Percentiles rank a stretch among this genome's conserved stretches.
Conservation (phyloP, 1,284 basidiomycete genomes). For the Ganoderma leucocontextum region DNA sequence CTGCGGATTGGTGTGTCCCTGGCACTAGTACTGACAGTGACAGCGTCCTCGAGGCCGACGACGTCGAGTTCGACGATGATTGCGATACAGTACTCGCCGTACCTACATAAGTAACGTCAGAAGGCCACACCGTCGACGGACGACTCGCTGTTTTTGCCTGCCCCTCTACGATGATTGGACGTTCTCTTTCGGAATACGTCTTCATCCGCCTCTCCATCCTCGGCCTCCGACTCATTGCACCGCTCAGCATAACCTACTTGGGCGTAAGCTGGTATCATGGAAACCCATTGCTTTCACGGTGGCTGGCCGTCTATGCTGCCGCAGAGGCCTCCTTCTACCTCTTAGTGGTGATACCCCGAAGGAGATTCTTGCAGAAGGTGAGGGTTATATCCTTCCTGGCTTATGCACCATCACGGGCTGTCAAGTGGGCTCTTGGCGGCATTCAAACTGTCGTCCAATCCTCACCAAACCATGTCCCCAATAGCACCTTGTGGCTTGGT, state of each 20-base stretch:
- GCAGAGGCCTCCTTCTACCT: slow-evolving; percentile 59
- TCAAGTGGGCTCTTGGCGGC: too few species aligned
- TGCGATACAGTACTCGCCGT: not conserved
- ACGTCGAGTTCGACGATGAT: slow-evolving; percentile 26
- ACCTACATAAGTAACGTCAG: slow-evolving; percentile 11
- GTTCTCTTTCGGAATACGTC: slow-evolving; percentile 57
- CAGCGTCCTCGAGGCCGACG: slow-evolving; percentile 19
- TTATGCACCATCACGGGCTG: not conserved
- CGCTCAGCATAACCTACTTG: slow-evolving; percentile 55
- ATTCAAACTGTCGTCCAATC: too few species aligned
- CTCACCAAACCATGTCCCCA: too few species aligned
- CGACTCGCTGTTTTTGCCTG: not conserved
- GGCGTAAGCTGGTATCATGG: slow-evolving; percentile 38
- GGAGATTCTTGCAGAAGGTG: slow-evolving; percentile 55
- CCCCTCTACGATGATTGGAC: slow-evolving; percentile 41
- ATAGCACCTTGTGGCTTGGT: not conserved
- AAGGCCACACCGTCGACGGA: not conserved
- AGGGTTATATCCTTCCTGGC: slow-evolving; percentile 26
- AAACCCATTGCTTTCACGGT: slow-evolving; percentile 41
- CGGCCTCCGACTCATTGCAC: slow-evolving; percentile 57
- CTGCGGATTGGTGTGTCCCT: not conserved
- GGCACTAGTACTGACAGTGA: too few species aligned
- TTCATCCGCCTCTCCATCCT: slow-evolving; percentile 59
- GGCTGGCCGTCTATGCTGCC: slow-evolving; percentile 46
- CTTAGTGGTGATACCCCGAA: slow-evolving; percentile 58